These are phyloP conservation scores for Aspergillus bertholletiae DNA, from an alignment of 495 filamentous ascomycete species.

Conservation along the genomic window DNA sequence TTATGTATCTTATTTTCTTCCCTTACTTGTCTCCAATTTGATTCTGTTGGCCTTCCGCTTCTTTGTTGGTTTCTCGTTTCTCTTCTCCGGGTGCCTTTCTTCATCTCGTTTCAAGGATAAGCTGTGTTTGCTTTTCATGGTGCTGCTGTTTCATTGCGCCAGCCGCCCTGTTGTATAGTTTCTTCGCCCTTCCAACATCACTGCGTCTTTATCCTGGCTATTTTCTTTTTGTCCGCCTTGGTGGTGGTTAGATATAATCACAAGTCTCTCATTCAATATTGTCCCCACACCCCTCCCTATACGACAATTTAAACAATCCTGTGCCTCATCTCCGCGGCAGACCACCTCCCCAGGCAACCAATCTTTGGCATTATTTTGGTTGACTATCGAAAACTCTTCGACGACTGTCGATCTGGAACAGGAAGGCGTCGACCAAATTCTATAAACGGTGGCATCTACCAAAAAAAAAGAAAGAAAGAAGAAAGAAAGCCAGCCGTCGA, in stretches of 20 bases:
- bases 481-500: too few species aligned
- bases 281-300: neutral
- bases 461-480: too few species aligned
- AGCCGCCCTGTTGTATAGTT: neutral
- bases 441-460: neutral
- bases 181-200: too few species aligned
- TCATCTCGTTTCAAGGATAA: neutral
- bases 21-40: slow-evolving; percentile 13
- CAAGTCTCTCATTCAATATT: neutral
- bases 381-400: neutral
- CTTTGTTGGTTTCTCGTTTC: neutral
- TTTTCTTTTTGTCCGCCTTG: neutral
- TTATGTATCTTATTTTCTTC: slow-evolving; percentile 18
- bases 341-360: neutral
- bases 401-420: neutral
- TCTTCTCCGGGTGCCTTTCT: slow-evolving; percentile 1
- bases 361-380: too few species aligned
- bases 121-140: neutral
- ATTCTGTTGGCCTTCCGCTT: neutral
- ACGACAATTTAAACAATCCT: neutral
- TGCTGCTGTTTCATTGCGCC: neutral
- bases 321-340: neutral
- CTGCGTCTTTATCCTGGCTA: neutral
- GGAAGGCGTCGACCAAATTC: neutral
- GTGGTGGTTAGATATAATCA: too few species aligned